Evolutionary conservation across 768 basidiomycete genomes (phyloP), one percentile per base, ranked within the genome.

Genomic region (Hygrophoropsis aurantiaca): DNA sequence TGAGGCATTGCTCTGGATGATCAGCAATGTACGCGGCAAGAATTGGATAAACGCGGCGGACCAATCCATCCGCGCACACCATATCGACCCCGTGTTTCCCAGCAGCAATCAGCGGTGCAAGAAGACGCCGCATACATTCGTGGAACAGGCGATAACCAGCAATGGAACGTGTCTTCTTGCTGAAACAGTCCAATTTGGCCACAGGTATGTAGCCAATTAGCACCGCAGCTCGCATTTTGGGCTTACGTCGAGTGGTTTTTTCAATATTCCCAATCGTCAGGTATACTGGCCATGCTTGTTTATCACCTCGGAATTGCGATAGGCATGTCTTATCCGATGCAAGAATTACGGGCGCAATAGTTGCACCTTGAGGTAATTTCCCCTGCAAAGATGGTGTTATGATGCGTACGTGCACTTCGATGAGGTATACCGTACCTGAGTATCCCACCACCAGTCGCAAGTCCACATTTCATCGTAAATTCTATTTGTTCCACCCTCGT

Each of bases 321-420:
- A 77, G 55, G 43, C 69, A 64, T 0, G 74, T 77, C 43, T 76
- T 77, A 56, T 79, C 74, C 0, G 74, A 62, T 0, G 74, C 67
- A 2, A 79, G 54, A 16, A 78, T 74, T 8, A 80, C 36, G 0
- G 75, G 75, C 1, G 70, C 54, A 7, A 74, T 59, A 4, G 72
- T 69, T 2, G 65, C 67, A 8, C 50, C 53, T 11, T 11, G 19
- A 15, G 21, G 10, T 7, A 19, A 24, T 20, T 21, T 18, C 9
- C 6, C 24, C 41, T 24, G n/a, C n/a, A n/a, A n/a, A n/a, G n/a
- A n/a, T n/a, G n/a, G n/a, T n/a, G n/a, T n/a, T n/a, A n/a, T n/a
- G n/a, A n/a, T n/a, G n/a, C n/a, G n/a, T n/a, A n/a, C n/a, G n/a
- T n/a, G n/a, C n/a, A n/a, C n/a, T n/a, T n/a, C n/a, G n/a, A n/a